A percentile compares a stretch with the other conserved stretches of the same genome.
phyloP scores from a whole-genome alignment of 768 basidiomycete genomes.

The Mycena galericulata region DNA sequence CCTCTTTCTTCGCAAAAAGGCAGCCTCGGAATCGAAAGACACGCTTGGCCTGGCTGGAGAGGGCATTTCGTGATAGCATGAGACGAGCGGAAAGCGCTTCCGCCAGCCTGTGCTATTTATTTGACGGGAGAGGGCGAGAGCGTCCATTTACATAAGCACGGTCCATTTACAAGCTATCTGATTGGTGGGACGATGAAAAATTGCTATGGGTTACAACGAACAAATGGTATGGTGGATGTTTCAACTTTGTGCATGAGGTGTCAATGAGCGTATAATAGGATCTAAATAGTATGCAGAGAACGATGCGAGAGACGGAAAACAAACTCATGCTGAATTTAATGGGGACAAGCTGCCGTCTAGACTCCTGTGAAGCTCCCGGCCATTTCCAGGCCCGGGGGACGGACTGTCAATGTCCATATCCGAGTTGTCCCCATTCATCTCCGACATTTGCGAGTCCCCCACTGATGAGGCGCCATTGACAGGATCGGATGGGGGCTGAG shows the following conservation, averaged over 20 bases:
- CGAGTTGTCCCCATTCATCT: slow-evolving; percentile 15
- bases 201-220: too few relatives aligned
- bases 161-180: background rate
- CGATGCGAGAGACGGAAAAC: slow-evolving; percentile 26
- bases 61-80: slow-evolving; percentile 60
- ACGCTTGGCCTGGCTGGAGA: slow-evolving; percentile 49
- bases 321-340: slow-evolving; percentile 47
- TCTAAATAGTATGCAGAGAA: slow-evolving; percentile 37
- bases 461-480: slow-evolving; percentile 39
- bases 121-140: slow-evolving; percentile 28
- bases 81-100: slow-evolving; percentile 28
- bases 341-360: slow-evolving; percentile 60
- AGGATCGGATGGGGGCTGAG: slow-evolving; percentile 14
- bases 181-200: background rate
- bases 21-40: slow-evolving; percentile 58
- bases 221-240: slow-evolving; percentile 7
- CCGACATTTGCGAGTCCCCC: slow-evolving; percentile 19
- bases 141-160: slow-evolving; percentile 7
- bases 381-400: slow-evolving; percentile 43
- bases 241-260: slow-evolving; percentile 21
- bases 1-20: slow-evolving; percentile 49
- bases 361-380: slow-evolving; percentile 45
- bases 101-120: slow-evolving; percentile 13
- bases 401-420: slow-evolving; percentile 31
- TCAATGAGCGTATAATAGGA: slow-evolving; percentile 35